Percentiles rank a stretch among this genome's conserved stretches.
phyloP scores from a whole-genome alignment of 306 rosid genomes.

The Geum urbanum region DNA sequence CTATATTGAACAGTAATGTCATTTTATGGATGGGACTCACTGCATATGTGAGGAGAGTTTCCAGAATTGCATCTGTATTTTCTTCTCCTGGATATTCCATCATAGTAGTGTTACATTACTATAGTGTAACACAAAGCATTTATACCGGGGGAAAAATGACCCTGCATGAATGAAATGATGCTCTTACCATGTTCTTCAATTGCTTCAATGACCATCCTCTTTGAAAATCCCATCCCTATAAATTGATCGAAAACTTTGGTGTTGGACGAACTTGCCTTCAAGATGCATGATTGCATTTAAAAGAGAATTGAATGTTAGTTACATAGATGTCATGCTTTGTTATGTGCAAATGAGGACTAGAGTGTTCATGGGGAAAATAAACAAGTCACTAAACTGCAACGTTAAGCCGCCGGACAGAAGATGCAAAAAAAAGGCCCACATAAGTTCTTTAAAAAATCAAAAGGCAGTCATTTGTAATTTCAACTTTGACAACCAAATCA shows the following conservation, averaged over 20 bases:
- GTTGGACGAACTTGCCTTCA: conserved; percentile 66
- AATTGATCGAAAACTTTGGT: conserved; percentile 62
- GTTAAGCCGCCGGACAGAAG: not conserved
- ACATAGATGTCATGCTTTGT: not conserved
- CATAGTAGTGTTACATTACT: conserved; percentile 12
- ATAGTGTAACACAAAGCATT: conserved; percentile 6
- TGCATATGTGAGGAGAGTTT: conserved; percentile 67
- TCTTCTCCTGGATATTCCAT: conserved; percentile 71
- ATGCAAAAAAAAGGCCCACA: too few relatives aligned
- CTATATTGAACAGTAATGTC: conserved; percentile 9
- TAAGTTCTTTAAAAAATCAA: not conserved
- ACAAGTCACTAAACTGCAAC: not conserved
- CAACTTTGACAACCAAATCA: conserved; percentile 1
- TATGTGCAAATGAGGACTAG: not conserved
- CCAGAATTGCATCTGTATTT: conserved; percentile 54
- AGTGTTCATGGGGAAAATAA: not conserved
- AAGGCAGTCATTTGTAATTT: not conserved
- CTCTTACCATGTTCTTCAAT: conserved; percentile 70
- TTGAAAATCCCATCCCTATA: conserved; percentile 77
- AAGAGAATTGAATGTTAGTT: conserved; percentile 24
- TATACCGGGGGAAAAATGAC: not conserved
- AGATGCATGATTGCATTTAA: conserved; percentile 3
- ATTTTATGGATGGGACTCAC: conserved; percentile 43
- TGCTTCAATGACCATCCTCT: conserved; percentile 63
- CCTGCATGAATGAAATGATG: conserved; percentile 25